Base-by-base conservation (phyloP, 1,284 basidiomycete genomes). In the Trametes polyzona region DNA sequence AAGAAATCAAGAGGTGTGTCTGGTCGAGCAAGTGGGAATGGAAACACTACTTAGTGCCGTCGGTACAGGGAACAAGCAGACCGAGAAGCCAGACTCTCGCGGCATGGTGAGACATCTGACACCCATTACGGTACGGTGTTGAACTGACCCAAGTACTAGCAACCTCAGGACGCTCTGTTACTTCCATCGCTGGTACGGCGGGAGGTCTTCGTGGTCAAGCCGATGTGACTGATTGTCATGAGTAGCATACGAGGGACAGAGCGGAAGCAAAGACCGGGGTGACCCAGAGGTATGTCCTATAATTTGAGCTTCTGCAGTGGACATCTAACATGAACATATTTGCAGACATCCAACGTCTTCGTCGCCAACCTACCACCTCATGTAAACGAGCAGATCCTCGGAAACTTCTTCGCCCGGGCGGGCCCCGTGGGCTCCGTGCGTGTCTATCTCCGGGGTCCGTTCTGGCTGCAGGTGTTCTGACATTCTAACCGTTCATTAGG, bases 331-430 rank as follows among this genome's bases (percentile, higher is more conserved):
- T 73, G 74, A 1, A 76, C 60, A 19, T 26, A 48, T 36, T 27
- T 27, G 10, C 65, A 95, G 88, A 96, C 95, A 0, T 95, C 96
- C 21, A 98, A 98, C 68, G 76, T 99, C 17, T 98, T 96, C 71
- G 92, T 98, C 12, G 92, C 93, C 17, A 95, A 96, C 68, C 75
- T 99, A 7, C 96, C 96, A 0, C 76, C 83, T 2, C 85, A 90
- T 68, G 87, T 96, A 14, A 93, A 87, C 1, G 96, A 98, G 68
- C 85, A 87, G 62, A 80, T 79, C 17, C 73, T 99, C 26, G 96
- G 95, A 1, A 82, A 86, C 57, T 94, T 96, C 72, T 98, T 67
- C 40, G 71, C 71, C 23, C 61, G 67, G 11, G 62, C 64, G 2
- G 70, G 70, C 0, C 69, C 87, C 40, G 87, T 89, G 53, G 87